A percentile compares a stretch with the other conserved stretches of the same genome.
Evolutionary conservation across 768 basidiomycete species (phyloP).

Genomic region (Rhodosporidiobolus sp.): DNA sequence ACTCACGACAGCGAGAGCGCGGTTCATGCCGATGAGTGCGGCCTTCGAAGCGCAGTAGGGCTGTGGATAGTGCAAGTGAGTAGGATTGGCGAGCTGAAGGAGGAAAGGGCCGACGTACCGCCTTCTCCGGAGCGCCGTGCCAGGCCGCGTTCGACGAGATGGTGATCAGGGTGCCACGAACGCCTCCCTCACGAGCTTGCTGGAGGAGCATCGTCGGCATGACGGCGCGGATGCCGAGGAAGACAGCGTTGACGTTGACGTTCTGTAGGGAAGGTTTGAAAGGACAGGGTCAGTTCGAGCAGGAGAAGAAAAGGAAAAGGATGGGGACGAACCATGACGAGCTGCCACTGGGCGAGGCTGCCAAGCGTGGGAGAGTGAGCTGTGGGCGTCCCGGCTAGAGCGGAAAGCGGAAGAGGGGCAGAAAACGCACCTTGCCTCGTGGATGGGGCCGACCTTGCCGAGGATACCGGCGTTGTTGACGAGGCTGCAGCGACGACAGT

Average conservation of each 20-base stretch:
- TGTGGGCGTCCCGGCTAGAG: background rate
- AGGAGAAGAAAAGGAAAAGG: too few relatives aligned
- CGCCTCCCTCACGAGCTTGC: background rate
- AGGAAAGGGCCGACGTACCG: background rate
- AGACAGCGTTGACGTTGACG: constrained; percentile 15
- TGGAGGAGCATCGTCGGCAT: constrained; percentile 17
- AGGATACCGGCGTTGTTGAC: constrained; percentile 17
- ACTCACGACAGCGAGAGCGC: constrained; percentile 9
- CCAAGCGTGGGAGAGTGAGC: too few relatives aligned
- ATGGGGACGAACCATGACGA: constrained; percentile 1
- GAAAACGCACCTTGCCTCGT: constrained; percentile 5
- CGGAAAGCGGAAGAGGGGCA: too few relatives aligned
- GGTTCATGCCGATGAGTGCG: constrained; percentile 4
- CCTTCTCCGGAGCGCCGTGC: constrained; percentile 19
- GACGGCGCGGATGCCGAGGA: constrained; percentile 12
- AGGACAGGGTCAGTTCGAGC: too few relatives aligned
- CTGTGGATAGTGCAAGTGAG: too few relatives aligned
- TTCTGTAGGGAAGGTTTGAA: background rate
- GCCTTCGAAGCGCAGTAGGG: constrained; percentile 24
- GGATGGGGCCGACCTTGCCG: constrained; percentile 1
- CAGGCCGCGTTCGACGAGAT: constrained; percentile 14
- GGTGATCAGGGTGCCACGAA: constrained; percentile 13
- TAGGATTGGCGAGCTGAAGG: background rate
- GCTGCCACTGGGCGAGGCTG: constrained; percentile 4
- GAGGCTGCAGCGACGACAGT: background rate